These are phyloP conservation scores for Scutellaria galericulata DNA, from an alignment of 257 asterid genomes.

Conservation along the genomic window DNA sequence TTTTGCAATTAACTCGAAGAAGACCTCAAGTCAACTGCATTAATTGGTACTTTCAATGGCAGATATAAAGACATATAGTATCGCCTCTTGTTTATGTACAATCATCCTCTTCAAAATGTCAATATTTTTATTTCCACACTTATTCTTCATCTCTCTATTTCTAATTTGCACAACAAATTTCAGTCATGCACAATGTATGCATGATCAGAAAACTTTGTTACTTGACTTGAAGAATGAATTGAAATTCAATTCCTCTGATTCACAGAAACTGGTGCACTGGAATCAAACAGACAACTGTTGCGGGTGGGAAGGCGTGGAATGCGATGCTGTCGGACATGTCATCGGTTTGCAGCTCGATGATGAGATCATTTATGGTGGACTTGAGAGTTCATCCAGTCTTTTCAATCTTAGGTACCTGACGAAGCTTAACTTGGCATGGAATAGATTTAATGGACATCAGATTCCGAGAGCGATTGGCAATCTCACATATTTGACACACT, in stretches of 20 bases:
- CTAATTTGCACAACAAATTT: neutral
- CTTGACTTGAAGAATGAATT: constrained; percentile 29
- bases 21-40: too few species aligned
- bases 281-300: constrained; percentile 38
- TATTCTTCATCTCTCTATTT: neutral
- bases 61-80: too few species aligned
- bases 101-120: neutral
- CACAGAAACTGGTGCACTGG: constrained; percentile 40
- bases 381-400: constrained; percentile 31
- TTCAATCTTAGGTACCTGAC: constrained; percentile 37
- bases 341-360: constrained; percentile 29
- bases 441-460: neutral
- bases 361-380: neutral
- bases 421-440: constrained; percentile 39
- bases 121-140: neutral
- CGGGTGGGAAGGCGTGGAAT: constrained; percentile 43
- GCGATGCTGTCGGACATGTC: constrained; percentile 38
- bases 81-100: too few species aligned
- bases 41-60: too few species aligned
- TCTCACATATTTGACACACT: constrained; percentile 36
- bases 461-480: constrained; percentile 38
- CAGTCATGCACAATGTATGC: constrained; percentile 28
- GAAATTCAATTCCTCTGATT: neutral
- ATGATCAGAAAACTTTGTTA: constrained; percentile 28
- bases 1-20: too few species aligned